phyloP scores from a whole-genome alignment of 106 monocot species.

The Agapanthus africanus region DNA sequence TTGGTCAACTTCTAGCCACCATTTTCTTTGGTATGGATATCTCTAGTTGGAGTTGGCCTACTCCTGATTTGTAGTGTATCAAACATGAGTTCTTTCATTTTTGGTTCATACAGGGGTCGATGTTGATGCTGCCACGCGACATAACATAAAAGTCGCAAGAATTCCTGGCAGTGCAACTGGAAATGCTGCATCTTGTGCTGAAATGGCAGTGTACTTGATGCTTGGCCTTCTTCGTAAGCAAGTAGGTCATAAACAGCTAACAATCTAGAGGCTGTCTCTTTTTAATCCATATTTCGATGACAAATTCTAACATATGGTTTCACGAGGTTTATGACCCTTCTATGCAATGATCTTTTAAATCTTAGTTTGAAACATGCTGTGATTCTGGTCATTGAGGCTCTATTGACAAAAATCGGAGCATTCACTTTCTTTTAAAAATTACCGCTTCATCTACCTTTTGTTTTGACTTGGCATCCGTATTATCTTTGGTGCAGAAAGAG shows the following conservation, averaged over 20 bases:
- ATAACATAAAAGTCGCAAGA: constrained; percentile 84
- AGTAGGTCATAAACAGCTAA: constrained; percentile 26
- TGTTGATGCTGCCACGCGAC: constrained; percentile 66
- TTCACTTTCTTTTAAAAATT: not conserved
- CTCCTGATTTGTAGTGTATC: no score
- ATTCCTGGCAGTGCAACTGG: constrained; percentile 79
- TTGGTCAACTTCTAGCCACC: not conserved
- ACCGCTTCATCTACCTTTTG: not conserved
- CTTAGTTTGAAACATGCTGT: not conserved
- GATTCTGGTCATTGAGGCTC: not conserved
- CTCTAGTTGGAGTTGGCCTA: no score
- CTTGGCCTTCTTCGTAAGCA: constrained; percentile 93
- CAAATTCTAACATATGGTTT: not conserved
- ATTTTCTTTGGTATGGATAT: not conserved
- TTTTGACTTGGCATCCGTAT: not conserved
- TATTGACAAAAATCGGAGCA: not conserved
- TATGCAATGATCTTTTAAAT: not conserved
- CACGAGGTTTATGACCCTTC: not conserved
- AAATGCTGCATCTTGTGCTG: constrained; percentile 82
- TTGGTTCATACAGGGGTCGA: constrained; percentile 58
- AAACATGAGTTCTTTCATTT: no score
- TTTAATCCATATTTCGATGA: not conserved
- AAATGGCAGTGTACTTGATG: constrained; percentile 94
- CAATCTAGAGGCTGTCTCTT: not conserved
- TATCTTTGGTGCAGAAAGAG: constrained; percentile 58